Base-by-base conservation (phyloP, 371 early-diverging fungal species). In the Vairimorpha ceranae region DNA sequence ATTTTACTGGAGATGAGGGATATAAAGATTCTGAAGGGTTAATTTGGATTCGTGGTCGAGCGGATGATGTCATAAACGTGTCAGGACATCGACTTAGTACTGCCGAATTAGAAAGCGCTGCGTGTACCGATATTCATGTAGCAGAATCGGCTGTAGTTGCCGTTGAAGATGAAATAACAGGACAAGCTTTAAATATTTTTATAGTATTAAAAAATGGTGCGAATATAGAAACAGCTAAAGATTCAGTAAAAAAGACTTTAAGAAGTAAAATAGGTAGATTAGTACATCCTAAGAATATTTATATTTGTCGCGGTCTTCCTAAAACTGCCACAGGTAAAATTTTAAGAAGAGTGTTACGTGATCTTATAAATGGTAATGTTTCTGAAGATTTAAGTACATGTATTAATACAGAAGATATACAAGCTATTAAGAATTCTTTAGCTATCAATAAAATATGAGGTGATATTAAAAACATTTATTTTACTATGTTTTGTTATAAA, bases 11-110 rank as follows among this genome's bases (percentile, higher is more conserved):
- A 0, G 83, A 85, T 59, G 80, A 84, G 65, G 78, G 65, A 36
- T 69, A 72, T 45, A 69, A 48, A 88, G 88, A 84, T 91, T 90
- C 84, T 90, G 91, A 83, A 89, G 93, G 23, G 90, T 92, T 38
- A 91, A 92, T 82, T 90, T 94, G 67, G 93, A 89, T 72, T n/a
- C 86, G 90, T 87, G 89, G 90, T 36, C 86, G 94, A 58, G 90
- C 89, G 17, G 93, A 93, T 79, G 94, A 96, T 83, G 94, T 95
- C 33, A 92, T 94, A 83, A 95, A 95, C 85, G 93, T 95, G 10
- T 88, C 92, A 19, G 97, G 96, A 12, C 97, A 96, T 85, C 88
- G 97, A 63, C 82, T 96, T 68, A 89, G 89, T 54, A 95, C 97
- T 0, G 89, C 94, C 43, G 95, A 95, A 86, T 90, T 97, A 65